Base-by-base conservation (phyloP, 164 flowering plant species). In the Sedum album region DNA sequence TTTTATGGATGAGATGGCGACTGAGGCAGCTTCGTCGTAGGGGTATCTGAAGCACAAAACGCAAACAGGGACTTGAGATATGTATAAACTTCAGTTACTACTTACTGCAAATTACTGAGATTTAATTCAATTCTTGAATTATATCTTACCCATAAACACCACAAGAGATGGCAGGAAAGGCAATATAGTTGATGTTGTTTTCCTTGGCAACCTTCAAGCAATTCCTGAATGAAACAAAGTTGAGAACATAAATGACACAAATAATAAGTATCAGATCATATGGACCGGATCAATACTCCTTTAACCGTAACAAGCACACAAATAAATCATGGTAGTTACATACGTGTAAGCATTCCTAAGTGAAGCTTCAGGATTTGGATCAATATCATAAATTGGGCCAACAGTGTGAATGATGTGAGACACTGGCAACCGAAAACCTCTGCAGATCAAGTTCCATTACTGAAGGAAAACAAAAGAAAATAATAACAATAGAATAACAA, bases 161-260 rank as follows among this genome's bases (percentile, higher is more conserved):
- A 73, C 97, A 94, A 42, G 99, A 94, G 73, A 94, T 82, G 75
- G 99, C 94, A 79, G 99, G 82, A 71, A 94, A 94, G 10, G 97
- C 97, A 74, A 94, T 75, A 72, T 87, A 90, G 39, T 85, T 81
- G 71, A 94, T 82, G 74, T 81, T 82, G 78, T 86, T 85, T 65
- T 86, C 96, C 66, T 85, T 88, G 6, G 96, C 97, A 30, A 88
- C 82, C 53, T 69, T 79, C 72, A 94, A 76, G 79, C 87, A 81
- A 76, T 79, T 94, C 72, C 97, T 94, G 94, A 51, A 78, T 3
- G 3, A 35, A 35, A 35, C 71, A 55, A 48, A 71, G 21, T 51
- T 25, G 28, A 51, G 5, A 51, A n/a, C 1, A 51, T 21, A 51
- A 39, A 28, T 49, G 6, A 48, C 6, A 23, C 28, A 66, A 33